Conservation (phyloP, 441 rosid species). For the Syzygium syzygioides region DNA sequence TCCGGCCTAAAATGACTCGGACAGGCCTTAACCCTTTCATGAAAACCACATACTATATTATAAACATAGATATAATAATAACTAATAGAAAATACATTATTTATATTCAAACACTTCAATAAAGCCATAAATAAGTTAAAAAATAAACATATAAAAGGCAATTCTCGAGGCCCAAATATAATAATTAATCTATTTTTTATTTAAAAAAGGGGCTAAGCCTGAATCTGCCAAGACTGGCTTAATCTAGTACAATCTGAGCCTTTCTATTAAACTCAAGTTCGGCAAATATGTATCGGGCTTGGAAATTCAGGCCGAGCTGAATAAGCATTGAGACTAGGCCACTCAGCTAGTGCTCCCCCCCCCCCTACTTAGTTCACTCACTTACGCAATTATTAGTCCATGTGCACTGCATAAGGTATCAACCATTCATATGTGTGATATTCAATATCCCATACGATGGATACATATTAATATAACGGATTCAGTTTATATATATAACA, state of each 20-base stretch:
- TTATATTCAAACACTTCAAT: no score
- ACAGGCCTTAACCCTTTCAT: no score
- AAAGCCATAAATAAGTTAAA: background rate
- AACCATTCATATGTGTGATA: no score
- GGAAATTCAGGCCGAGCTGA: accelerated
- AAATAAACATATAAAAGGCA: background rate
- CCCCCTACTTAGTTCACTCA: background rate
- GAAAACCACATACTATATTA: no score
- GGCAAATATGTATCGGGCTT: no score
- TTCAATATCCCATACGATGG: accelerated
- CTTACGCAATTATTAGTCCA: no score
- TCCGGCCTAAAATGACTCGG: no score
- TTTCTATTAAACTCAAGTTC: no score
- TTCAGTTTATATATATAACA: no score
- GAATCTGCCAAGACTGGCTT: background rate
- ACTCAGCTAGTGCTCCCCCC: background rate
- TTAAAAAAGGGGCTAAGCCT: background rate
- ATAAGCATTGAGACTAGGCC: no score
- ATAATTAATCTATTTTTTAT: background rate
- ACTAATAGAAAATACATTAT: accelerated
- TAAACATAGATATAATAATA: background rate
- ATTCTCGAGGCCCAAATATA: background rate
- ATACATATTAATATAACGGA: background rate
- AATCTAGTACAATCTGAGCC: background rate
- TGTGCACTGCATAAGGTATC: background rate